Evolutionary conservation across 345 rosid species (phyloP), one percentile per base, ranked within the genome.

Genomic region (Conringia planisiliqua): DNA sequence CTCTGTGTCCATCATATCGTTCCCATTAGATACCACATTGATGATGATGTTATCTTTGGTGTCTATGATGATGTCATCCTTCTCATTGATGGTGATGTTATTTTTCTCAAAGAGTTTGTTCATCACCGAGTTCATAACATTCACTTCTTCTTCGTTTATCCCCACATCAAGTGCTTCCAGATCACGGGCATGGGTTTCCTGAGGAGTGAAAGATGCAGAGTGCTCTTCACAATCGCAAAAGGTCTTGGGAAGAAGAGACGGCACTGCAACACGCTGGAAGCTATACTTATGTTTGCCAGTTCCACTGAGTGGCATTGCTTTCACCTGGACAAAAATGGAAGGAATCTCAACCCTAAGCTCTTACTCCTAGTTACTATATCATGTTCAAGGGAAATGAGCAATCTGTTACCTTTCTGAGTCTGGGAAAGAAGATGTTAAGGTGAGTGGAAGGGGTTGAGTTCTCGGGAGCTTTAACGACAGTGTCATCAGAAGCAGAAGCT

Each of bases 171-270:
- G 77, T 5, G 79, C 71, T 57, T 85, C 86, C 16, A 63, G 20
- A 51, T 59, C 73, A 62, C 44, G 79, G 57, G 26, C 62, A 55
- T 69, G 81, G 47, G 77, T 79, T 52, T 38, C 79, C 40, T 39
- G 55, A 32, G 64, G 75, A 71, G 79, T 43, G 32, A 72, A 62
- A 66, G 78, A 65, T 51, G 52, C 70, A 52, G 83, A 82, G 70
- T 95, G 99, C 84, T 90, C 94, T 72, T 89, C 96, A 33, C 98
- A 92, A 72, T 90, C 98, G 68, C 99, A 92, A 75, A 95, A 89
- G 73, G 77, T 80, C 46, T 47, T 76, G 17, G 99, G 92, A 42
- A 86, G 97, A 27, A 82, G 22, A 29, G 92, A 56, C 32, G 86
- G 85, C 68, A 76, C 82, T 57, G 78, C 75, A 50, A 88, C 80